A percentile compares a stretch with the other conserved stretches of the same genome.
These are phyloP conservation scores for Rubia tinctorum DNA, from an alignment of 305 asterid genomes.

Conservation along the genomic window DNA sequence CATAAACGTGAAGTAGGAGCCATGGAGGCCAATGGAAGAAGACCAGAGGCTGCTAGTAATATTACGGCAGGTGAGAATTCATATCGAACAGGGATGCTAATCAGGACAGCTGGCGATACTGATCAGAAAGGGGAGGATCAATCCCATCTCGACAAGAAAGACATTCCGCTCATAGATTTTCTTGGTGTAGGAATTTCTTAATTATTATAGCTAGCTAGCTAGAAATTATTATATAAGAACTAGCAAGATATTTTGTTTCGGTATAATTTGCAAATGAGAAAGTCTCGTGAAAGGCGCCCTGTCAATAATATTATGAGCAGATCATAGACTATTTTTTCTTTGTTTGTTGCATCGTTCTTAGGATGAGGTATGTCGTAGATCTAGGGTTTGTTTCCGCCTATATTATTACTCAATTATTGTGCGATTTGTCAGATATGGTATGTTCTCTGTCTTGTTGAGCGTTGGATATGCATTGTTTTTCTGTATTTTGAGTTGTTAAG, in stretches of 20 bases:
- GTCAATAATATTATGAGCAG: too few relatives aligned
- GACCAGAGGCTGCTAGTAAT: conserved; percentile 2
- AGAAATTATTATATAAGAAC: conserved; percentile 24
- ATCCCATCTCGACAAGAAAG: conserved; percentile 34
- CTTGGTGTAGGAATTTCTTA: conserved; percentile 87
- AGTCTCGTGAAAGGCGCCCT: too few relatives aligned
- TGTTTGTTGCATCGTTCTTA: too few relatives aligned
- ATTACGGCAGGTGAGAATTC: conserved; percentile 16
- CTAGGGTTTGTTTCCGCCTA: too few relatives aligned
- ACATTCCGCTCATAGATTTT: conserved; percentile 81
- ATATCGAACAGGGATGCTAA: conserved; percentile 16
- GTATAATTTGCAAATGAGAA: not conserved
- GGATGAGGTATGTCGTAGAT: too few relatives aligned
- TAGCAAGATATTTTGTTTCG: not conserved
- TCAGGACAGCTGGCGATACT: conserved; percentile 26
- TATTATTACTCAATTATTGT: too few relatives aligned
- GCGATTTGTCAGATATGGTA: too few relatives aligned
- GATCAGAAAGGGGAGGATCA: conserved; percentile 25
- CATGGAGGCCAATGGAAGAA: conserved; percentile 8
- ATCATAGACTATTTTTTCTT: too few relatives aligned
- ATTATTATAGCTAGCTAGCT: conserved; percentile 14
- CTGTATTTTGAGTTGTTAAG: too few relatives aligned
- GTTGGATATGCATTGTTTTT: too few relatives aligned
- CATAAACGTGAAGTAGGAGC: conserved; percentile 6
- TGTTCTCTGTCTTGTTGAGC: too few relatives aligned